A percentile compares a stretch with the other conserved stretches of the same genome.
Evolutionary conservation across 2,329 filamentous ascomycete genomes (phyloP).

Genomic region (Colletotrichum graminicola): DNA sequence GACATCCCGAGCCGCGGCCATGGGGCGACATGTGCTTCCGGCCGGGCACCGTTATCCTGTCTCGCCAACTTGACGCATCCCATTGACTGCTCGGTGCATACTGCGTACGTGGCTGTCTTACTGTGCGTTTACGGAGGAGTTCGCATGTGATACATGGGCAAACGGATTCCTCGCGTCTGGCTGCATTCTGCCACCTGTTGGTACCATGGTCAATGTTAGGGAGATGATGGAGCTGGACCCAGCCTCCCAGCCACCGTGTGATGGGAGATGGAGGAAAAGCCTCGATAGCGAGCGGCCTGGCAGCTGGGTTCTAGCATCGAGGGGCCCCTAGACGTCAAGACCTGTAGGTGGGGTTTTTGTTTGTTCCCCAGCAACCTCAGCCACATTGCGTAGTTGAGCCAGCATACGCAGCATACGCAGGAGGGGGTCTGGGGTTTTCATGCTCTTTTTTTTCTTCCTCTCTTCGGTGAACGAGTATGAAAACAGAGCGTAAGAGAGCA

Average conservation of each 20-base stretch:
- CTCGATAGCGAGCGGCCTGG: not conserved
- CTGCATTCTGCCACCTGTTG: not conserved
- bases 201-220: not conserved
- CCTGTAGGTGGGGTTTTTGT: conserved; percentile 9
- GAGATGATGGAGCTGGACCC: not conserved
- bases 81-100: not conserved
- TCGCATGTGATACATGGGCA: not conserved
- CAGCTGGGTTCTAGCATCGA: conserved; percentile 19
- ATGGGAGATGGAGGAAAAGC: not conserved
- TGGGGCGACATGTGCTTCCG: conserved; percentile 13
- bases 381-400: too few relatives aligned
- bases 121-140: not conserved
- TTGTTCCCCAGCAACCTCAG: too few relatives aligned
- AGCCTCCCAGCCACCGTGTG: conserved; percentile 22
- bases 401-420: too few relatives aligned
- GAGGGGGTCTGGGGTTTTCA: too few relatives aligned
- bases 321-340: not conserved
- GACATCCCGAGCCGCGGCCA: conserved; percentile 4
- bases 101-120: not conserved
- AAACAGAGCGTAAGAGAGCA: not conserved
- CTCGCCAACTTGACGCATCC: not conserved
- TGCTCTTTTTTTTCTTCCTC: not conserved
- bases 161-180: not conserved
- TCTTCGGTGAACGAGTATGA: not conserved
- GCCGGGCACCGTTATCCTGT: conserved; percentile 9